Evolutionary conservation across 2,329 filamentous ascomycete genomes (phyloP).

Genomic region (Fusarium compactum): DNA sequence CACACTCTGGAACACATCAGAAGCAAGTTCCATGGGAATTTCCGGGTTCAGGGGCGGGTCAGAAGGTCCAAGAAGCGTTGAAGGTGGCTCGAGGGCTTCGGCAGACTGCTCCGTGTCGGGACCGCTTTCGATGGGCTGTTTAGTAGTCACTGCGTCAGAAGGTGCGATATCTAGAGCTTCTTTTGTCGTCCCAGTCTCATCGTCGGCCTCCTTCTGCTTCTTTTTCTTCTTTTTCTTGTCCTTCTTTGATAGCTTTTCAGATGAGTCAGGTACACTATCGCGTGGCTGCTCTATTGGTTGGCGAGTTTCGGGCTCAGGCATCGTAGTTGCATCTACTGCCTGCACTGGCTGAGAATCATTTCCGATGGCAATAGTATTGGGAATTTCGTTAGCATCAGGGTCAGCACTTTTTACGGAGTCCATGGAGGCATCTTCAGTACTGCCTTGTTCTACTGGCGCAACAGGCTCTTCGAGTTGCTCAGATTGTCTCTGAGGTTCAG

Average conservation of each 20-base stretch:
- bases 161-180: neutral
- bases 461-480: neutral
- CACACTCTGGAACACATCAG: neutral
- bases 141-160: neutral
- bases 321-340: neutral
- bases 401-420: neutral
- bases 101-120: neutral
- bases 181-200: neutral
- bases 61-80: neutral
- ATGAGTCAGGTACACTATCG: neutral
- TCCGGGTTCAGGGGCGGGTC: neutral
- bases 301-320: neutral
- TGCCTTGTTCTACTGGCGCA: neutral
- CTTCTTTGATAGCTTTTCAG: slow-evolving; percentile 40
- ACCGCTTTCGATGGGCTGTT: neutral
- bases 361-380: neutral
- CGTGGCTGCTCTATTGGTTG: neutral
- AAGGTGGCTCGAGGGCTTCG: neutral
- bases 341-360: neutral
- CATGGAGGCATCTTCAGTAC: neutral
- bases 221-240: slow-evolving; percentile 53
- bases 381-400: neutral
- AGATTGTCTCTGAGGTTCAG: neutral
- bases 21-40: neutral
- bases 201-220: slow-evolving; percentile 35